Percentiles rank a stretch among this genome's conserved stretches.
These are phyloP conservation scores for Penicillium decumbens DNA, from an alignment of 2,329 filamentous ascomycete species.

Conservation along the genomic window DNA sequence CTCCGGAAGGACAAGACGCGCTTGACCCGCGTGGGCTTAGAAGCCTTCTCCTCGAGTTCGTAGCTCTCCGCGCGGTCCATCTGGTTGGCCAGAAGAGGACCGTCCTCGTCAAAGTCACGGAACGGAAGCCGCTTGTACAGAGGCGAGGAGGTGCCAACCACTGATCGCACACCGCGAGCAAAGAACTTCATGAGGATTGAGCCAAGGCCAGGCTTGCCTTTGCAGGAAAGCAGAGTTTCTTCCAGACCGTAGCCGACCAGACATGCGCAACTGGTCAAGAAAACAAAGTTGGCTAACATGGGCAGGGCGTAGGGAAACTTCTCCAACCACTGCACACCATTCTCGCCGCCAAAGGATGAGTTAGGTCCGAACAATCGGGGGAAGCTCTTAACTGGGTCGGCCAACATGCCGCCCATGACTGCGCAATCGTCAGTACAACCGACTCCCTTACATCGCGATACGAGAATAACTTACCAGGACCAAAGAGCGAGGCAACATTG, in stretches of 20 bases:
- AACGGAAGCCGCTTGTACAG: conserved; percentile 34
- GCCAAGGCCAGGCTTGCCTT: conserved; percentile 46
- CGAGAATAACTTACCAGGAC: conserved; percentile 38
- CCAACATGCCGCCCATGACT: conserved; percentile 62
- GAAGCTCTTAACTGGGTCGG: conserved; percentile 61
- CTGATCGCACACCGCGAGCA: conserved; percentile 22
- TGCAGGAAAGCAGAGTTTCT: conserved; percentile 53
- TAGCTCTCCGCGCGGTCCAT: conserved; percentile 33
- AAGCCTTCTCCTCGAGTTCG: conserved; percentile 36
- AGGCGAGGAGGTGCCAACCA: conserved; percentile 30
- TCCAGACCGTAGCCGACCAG: conserved; percentile 61
- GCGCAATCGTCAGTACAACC: conserved; percentile 2
- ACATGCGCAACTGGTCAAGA: conserved; percentile 53
- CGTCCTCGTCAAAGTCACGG: conserved; percentile 35
- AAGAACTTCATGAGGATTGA: conserved; percentile 28
- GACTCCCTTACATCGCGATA: conserved; percentile 27
- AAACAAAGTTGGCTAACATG: conserved; percentile 60
- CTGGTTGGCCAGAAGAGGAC: conserved; percentile 32
- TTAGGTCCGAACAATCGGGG: conserved; percentile 59
- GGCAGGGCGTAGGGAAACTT: conserved; percentile 65
- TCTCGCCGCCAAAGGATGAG: conserved; percentile 52
- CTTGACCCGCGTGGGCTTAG: conserved; percentile 36
- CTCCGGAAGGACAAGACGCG: conserved; percentile 46
- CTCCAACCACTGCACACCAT: conserved; percentile 58
- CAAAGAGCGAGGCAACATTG: conserved; percentile 58